Base-by-base conservation (phyloP, 1,284 basidiomycete species). In the Ustilago sp. region DNA sequence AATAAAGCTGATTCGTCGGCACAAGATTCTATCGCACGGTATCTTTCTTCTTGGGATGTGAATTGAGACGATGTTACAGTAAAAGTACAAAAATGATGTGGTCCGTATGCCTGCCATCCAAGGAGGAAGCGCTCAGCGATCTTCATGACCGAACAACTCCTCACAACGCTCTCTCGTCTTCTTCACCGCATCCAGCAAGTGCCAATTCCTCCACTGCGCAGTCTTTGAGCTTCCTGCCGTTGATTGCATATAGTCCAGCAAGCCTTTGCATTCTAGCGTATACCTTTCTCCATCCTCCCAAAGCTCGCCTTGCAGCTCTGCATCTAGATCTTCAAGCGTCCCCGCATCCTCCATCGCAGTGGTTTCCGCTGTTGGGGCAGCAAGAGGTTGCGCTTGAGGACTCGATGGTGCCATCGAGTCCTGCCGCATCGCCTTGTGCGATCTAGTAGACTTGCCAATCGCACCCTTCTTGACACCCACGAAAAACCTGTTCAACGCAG, bases 121-220 rank as follows among this genome's bases (percentile, higher is more conserved):
- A 45, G 39, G 17, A 15, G 13, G 6, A 41, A 13, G 13, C 39
- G 12, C 39, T 7, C 17, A 35, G n/a, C 34, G 19, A 2, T 50
- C 34, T 35, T 59, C 53, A 11, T 51, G 54, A 19, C 50, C 50
- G 8, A 66, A 72, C 34, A 72, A 48, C 52, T 72, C 39, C 45
- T 67, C 60, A 35, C 69, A 72, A 2, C 69, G 55, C 48, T 51
- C 31, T 35, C 63, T 43, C 0, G 69, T 72, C n/a, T 53, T 58
- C 17, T 58, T 45, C 8, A 72, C 53, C 17, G 69, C 69, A 19
- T 56, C 53, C 52, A 72, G 63, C 57, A 72, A 41, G 13, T 72
- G 69, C 69, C 69, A 72, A 15, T 72, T 66, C 23, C 69, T 62
- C 69, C 69, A 72, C 15, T 72, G 63, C 39, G 63, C 34, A 0